A percentile compares a stretch with the other conserved stretches of the same genome.
These are phyloP conservation scores for Aspergillus pseudonomiae DNA, from an alignment of 2,329 filamentous ascomycete genomes.

Conservation along the genomic window DNA sequence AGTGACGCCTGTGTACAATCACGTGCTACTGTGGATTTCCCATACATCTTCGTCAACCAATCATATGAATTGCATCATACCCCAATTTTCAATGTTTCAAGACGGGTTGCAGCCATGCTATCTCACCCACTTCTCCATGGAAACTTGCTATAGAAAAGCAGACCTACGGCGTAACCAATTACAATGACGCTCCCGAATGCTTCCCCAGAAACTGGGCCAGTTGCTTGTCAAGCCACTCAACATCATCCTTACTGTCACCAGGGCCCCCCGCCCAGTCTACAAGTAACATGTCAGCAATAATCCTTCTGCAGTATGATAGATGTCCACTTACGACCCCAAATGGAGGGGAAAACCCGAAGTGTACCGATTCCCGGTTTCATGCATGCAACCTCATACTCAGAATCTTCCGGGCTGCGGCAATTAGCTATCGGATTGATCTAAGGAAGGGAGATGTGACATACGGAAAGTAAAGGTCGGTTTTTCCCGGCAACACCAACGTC, in stretches of 20 bases:
- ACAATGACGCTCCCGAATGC: constrained; percentile 3
- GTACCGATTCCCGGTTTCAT: constrained; percentile 63
- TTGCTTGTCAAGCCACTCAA: constrained; percentile 70
- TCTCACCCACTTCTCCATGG: background rate
- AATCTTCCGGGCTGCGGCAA: constrained; percentile 68
- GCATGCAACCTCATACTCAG: constrained; percentile 68
- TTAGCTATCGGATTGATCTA: constrained; percentile 10
- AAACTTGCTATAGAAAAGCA: background rate
- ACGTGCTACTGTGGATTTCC: background rate
- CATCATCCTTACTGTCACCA: constrained; percentile 70
- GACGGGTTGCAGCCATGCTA: background rate
- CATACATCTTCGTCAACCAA: background rate
- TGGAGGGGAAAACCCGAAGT: constrained; percentile 58
- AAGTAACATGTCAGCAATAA: constrained; percentile 18
- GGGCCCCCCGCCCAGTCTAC: constrained; percentile 68
- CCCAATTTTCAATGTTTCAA: background rate
- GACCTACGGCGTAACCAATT: too few species aligned
- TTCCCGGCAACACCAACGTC: constrained; percentile 68
- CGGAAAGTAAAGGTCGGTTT: constrained; percentile 81
- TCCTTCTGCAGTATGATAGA: background rate
- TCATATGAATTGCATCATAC: background rate
- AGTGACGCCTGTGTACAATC: background rate
- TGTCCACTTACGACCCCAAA: constrained; percentile 62
- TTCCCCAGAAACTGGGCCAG: constrained; percentile 56
- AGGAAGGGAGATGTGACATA: constrained; percentile 38